Evolutionary conservation across 2,329 filamentous ascomycete genomes (phyloP), one percentile per base, ranked within the genome.

Genomic region (Myrmaecium sp.): DNA sequence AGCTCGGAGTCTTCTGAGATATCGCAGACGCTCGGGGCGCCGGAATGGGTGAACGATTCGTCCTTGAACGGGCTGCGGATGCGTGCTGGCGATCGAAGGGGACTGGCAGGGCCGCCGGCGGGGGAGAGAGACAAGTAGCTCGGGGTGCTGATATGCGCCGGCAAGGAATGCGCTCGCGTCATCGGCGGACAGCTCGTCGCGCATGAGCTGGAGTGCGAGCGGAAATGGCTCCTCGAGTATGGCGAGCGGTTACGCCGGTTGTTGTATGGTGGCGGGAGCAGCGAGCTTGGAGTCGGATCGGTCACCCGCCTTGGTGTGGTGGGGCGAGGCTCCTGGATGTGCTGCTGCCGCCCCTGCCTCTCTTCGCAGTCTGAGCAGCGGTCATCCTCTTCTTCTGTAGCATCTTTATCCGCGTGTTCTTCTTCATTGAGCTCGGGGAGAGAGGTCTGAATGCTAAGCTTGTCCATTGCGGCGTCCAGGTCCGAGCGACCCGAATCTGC

Each of bases 1-100:
- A 62, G 40, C 40, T 62, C 59, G 23, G 52, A 54, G 38, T 63
- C 58, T 38, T 62, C 59, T 14, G 58, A 57, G 25, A 63, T 62
- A 29, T 49, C 47, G 33, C 47, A 49, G 28, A 51, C 43, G 32
- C 46, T 50, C 14, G 51, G 47, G 5, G 46, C 43, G 15, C 46
- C 43, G 5, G 41, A 39, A 25, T 39, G 36, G 14, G 32, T 22
- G 26, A 38, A 44, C 8, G 36, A 36, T 14, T 47, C 43, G 21
- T 47, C 44, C 34, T 41, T 35, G 28, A 53, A 47, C 2, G 55
- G 51, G 40, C 55, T 56, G 26, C 54, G 49, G 8, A 52, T 48
- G 21, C 52, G 52, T 16, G 52, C 52, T 18, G 58, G 56, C 11
- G 57, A 55, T 28, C 51, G 52, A 21, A 54, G 40, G 18, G 53